These are phyloP conservation scores for Fusarium goolgardi DNA, from an alignment of 2,329 filamentous ascomycete species.

Conservation along the genomic window DNA sequence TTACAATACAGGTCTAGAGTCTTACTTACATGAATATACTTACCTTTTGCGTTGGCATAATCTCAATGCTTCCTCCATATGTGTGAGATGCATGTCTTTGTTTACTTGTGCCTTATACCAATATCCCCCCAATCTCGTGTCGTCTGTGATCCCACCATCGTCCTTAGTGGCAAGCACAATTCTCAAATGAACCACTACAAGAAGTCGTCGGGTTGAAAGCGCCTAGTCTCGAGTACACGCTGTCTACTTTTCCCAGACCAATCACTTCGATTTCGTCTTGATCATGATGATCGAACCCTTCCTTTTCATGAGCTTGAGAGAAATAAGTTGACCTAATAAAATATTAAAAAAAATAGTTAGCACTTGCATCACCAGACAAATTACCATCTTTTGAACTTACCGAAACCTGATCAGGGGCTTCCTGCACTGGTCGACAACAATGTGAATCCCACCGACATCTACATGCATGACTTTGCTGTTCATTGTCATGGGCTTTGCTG, in stretches of 20 bases:
- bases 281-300: conserved; percentile 11
- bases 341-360: conserved; percentile 10
- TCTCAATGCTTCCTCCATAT: no score
- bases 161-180: conserved; percentile 29
- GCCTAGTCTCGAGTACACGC: not conserved
- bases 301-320: conserved; percentile 26
- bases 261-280: not conserved
- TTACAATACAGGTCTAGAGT: not conserved
- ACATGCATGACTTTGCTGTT: conserved; percentile 25
- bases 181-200: conserved; percentile 22
- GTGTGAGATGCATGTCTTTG: not conserved
- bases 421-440: conserved; percentile 28
- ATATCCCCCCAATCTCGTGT: not conserved
- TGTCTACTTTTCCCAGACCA: not conserved
- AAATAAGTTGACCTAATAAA: conserved; percentile 36
- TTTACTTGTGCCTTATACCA: not conserved
- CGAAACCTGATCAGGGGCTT: conserved; percentile 29
- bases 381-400: conserved; percentile 11
- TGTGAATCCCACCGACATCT: conserved; percentile 28
- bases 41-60: not conserved
- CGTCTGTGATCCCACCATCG: not conserved
- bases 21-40: not conserved
- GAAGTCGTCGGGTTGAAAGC: conserved; percentile 4
- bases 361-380: not conserved
- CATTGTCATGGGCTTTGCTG: conserved; percentile 20